A percentile compares a stretch with the other conserved stretches of the same genome.
Conservation (phyloP, 1,284 basidiomycete genomes). For the Marasmius fiardii region DNA sequence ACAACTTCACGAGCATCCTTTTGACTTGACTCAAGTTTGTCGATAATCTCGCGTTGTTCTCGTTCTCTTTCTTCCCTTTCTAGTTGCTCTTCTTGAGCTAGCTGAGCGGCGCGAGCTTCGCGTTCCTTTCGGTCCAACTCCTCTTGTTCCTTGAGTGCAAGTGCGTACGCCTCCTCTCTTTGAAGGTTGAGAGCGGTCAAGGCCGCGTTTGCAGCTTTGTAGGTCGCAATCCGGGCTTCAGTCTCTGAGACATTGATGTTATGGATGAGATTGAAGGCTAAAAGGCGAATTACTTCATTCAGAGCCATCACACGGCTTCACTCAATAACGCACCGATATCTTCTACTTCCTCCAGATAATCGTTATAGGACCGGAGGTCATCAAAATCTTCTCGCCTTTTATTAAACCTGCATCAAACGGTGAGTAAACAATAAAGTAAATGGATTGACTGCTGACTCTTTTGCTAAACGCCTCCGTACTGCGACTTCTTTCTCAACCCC, state of each 20-base stretch:
- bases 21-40: conserved; percentile 72
- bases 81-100: conserved; percentile 68
- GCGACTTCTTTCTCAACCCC: conserved; percentile 96
- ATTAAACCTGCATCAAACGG: conserved; percentile 68
- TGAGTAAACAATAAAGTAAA: conserved; percentile 6
- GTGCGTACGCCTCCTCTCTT: conserved; percentile 72
- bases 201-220: conserved; percentile 78
- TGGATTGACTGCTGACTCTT: conserved; percentile 50
- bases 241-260: conserved; percentile 85
- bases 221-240: conserved; percentile 79
- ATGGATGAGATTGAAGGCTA: conserved; percentile 96
- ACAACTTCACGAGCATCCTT: conserved; percentile 68
- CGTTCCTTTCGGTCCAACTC: conserved; percentile 69
- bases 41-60: conserved; percentile 71
- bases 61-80: conserved; percentile 77
- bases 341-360: conserved; percentile 96
- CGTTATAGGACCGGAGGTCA: conserved; percentile 84
- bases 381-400: conserved; percentile 90
- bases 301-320: conserved; percentile 1
- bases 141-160: conserved; percentile 70
- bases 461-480: conserved; percentile 81
- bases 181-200: conserved; percentile 78
- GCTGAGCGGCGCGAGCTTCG: conserved; percentile 67
- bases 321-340: conserved; percentile 72
- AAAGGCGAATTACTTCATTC: conserved; percentile 10